Conservation (phyloP, 805 yeast genomes). For the Metschnikowia kofuensis region DNA sequence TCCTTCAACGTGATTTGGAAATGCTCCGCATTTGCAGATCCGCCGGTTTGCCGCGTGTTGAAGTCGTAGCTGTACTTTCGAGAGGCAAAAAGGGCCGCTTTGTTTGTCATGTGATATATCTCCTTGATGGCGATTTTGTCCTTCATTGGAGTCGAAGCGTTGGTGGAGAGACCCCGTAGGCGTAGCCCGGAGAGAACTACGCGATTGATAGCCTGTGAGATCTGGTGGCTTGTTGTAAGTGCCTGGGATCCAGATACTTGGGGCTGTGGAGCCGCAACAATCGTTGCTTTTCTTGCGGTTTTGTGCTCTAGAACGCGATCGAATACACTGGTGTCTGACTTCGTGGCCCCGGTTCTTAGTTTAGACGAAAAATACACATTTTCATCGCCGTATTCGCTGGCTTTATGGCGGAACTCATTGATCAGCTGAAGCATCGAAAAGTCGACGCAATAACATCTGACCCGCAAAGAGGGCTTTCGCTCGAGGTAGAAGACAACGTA, state of each 20-base stretch:
- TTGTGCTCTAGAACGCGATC: slow-evolving; percentile 35
- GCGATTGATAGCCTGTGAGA: slow-evolving; percentile 31
- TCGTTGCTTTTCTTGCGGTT: slow-evolving; percentile 16
- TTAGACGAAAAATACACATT: slow-evolving; percentile 8
- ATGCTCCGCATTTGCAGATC: slow-evolving; percentile 3
- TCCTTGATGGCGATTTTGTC: slow-evolving; percentile 38
- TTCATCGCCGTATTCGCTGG: not conserved
- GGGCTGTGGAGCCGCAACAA: slow-evolving; percentile 5
- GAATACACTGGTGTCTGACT: slow-evolving; percentile 25
- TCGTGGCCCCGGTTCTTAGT: slow-evolving; percentile 1
- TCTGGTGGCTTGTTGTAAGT: slow-evolving; percentile 27
- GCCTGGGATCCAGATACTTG: slow-evolving; percentile 13
- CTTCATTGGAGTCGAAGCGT: slow-evolving; percentile 21
- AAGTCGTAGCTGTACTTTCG: slow-evolving; percentile 35
- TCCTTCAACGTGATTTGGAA: slow-evolving; percentile 25
- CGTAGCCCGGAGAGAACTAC: slow-evolving; percentile 41
- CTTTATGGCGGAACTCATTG: slow-evolving; percentile 2
- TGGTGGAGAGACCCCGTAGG: slow-evolving; percentile 35
- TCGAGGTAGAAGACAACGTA: slow-evolving; percentile 28
- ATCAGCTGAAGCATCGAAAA: slow-evolving; percentile 15
- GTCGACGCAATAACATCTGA: slow-evolving; percentile 20
- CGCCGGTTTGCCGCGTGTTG: slow-evolving; percentile 8
- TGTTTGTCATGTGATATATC: slow-evolving; percentile 40
- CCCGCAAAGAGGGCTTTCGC: slow-evolving; percentile 4
- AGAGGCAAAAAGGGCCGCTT: slow-evolving; percentile 37